These are phyloP conservation scores for Triticum urartu DNA, from an alignment of 176 grass and related monocot species.

Conservation along the genomic window DNA sequence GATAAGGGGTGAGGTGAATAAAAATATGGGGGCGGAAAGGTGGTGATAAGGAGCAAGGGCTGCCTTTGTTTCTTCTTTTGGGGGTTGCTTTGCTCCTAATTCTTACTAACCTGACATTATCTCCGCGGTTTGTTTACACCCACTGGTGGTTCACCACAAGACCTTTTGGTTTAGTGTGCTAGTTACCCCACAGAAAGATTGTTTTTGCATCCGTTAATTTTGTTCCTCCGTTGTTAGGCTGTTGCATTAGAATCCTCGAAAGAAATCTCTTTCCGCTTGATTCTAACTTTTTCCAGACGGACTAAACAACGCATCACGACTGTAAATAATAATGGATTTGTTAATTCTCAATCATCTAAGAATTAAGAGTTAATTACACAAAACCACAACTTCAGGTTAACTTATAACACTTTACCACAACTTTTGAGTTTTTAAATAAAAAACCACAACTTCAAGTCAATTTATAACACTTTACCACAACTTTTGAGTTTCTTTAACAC, in stretches of 20 bases:
- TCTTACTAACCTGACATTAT: conserved; percentile 63
- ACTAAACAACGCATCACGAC: background rate
- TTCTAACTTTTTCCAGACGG: background rate
- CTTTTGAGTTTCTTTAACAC: too few species aligned
- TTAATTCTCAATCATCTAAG: background rate
- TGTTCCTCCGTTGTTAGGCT: background rate
- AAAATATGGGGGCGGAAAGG: conserved; percentile 26
- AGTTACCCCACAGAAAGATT: background rate
- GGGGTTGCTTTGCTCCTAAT: conserved; percentile 38
- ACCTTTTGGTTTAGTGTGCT: conserved; percentile 15
- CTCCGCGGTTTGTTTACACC: conserved; percentile 33
- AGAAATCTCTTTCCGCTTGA: background rate
- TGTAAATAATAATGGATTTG: background rate
- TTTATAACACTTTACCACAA: too few species aligned
- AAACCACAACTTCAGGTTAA: too few species aligned
- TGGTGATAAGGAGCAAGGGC: conserved; percentile 22
- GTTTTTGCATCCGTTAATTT: conserved; percentile 20
- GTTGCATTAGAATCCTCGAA: background rate
- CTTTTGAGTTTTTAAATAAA: too few species aligned
- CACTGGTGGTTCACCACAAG: conserved; percentile 29
- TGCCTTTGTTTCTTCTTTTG: conserved; percentile 1
- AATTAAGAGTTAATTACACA: too few species aligned
- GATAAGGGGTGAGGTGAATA: too few species aligned
- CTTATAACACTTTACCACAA: too few species aligned
- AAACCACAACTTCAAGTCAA: too few species aligned